Conservation (phyloP, 139 green algal genomes). For the Eudorina sp. region DNA sequence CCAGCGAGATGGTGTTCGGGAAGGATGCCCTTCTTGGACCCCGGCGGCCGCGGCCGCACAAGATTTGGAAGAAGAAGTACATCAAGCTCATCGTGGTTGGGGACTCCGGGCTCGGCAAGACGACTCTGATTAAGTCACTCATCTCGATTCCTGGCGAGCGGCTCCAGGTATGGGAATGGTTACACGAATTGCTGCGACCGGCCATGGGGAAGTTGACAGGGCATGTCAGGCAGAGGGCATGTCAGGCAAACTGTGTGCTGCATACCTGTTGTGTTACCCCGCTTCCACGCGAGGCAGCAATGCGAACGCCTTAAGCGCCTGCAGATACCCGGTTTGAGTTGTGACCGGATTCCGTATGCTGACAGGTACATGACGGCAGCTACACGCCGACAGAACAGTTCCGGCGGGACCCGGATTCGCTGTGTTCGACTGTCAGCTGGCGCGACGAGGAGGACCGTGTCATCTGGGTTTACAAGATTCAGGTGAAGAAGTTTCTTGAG, state of each 20-base stretch:
- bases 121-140: slow-evolving; percentile 76
- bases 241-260: too few species aligned
- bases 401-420: slow-evolving; percentile 72
- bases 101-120: slow-evolving; percentile 78
- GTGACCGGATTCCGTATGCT: too few species aligned
- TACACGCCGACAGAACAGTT: slow-evolving; percentile 79
- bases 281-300: too few species aligned
- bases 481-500: slow-evolving; percentile 56
- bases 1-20: slow-evolving; percentile 40
- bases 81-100: slow-evolving; percentile 73
- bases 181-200: too few species aligned
- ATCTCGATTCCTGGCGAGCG: slow-evolving; percentile 73
- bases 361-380: slow-evolving; percentile 79
- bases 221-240: too few species aligned
- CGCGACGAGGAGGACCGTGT: slow-evolving; percentile 80
- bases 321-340: too few species aligned
- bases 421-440: slow-evolving; percentile 79
- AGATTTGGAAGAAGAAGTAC: slow-evolving; percentile 72
- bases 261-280: too few species aligned
- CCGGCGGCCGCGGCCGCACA: slow-evolving; percentile 67
- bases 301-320: too few species aligned
- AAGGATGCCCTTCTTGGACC: slow-evolving; percentile 64
- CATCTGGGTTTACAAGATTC: slow-evolving; percentile 81
- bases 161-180: slow-evolving; percentile 70
- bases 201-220: too few species aligned